phyloP scores from a whole-genome alignment of 2,329 filamentous ascomycete species.

The Hypoxylon sp. region DNA sequence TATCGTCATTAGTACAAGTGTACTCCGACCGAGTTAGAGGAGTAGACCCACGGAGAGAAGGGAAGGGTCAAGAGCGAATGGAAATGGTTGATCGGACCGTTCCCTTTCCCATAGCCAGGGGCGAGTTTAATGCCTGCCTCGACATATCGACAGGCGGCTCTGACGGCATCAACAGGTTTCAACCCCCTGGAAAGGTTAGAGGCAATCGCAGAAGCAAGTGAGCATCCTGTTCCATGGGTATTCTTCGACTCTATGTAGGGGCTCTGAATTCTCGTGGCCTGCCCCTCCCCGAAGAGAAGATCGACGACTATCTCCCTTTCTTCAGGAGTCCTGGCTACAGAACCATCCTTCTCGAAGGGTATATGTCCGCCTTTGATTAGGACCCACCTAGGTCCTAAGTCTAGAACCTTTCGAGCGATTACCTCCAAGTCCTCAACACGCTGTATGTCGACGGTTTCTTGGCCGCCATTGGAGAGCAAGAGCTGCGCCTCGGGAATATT shows the following conservation, averaged over 20 bases:
- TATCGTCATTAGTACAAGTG: slow-evolving; percentile 33
- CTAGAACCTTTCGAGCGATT: slow-evolving; percentile 76
- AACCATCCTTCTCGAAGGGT: slow-evolving; percentile 78
- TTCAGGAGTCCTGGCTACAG: slow-evolving; percentile 69
- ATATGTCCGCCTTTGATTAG: slow-evolving; percentile 92
- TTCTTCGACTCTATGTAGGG: slow-evolving; percentile 80
- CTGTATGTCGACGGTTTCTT: slow-evolving; percentile 60
- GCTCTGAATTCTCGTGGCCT: slow-evolving; percentile 76
- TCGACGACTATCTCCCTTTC: slow-evolving; percentile 81
- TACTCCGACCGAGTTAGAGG: background rate
- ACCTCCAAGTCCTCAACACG: slow-evolving; percentile 76
- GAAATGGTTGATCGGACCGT: slow-evolving; percentile 84
- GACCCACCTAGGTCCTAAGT: slow-evolving; percentile 82
- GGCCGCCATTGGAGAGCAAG: slow-evolving; percentile 70
- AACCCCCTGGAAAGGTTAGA: slow-evolving; percentile 77
- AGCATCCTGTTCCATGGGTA: slow-evolving; percentile 96
- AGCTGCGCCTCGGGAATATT: slow-evolving; percentile 82
- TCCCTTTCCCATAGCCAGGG: slow-evolving; percentile 73
- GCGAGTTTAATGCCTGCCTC: slow-evolving; percentile 79
- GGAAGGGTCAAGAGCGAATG: slow-evolving; percentile 78
- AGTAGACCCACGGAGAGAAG: slow-evolving; percentile 71
- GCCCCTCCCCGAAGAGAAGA: slow-evolving; percentile 75
- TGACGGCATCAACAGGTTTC: slow-evolving; percentile 72
- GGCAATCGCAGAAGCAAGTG: slow-evolving; percentile 86
- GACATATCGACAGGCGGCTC: slow-evolving; percentile 78